Conservation (phyloP, 2,329 filamentous ascomycete genomes). For the Penicillium sp. region DNA sequence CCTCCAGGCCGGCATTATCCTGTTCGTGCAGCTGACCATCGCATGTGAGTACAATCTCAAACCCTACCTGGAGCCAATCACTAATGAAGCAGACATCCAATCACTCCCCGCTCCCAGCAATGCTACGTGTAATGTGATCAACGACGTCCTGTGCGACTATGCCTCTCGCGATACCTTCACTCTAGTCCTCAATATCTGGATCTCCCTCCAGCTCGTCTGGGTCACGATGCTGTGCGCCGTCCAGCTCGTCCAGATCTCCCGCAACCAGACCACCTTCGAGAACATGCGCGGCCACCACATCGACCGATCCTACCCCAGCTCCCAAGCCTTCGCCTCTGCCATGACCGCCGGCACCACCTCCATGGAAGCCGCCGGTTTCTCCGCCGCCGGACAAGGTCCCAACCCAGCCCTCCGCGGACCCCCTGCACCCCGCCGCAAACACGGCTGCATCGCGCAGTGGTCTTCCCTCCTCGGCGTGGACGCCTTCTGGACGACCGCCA, state of each 20-base stretch:
- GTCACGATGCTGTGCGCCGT: constrained; percentile 96
- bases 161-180: constrained; percentile 83
- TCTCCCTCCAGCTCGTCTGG: constrained; percentile 84
- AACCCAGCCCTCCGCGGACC: constrained; percentile 55
- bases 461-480: constrained; percentile 85
- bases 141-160: constrained; percentile 72
- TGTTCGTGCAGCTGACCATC: constrained; percentile 72
- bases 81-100: constrained; percentile 60
- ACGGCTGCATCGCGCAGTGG: constrained; percentile 76
- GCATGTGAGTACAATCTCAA: constrained; percentile 59
- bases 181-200: constrained; percentile 77
- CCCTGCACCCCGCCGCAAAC: constrained; percentile 52
- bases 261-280: constrained; percentile 94
- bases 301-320: constrained; percentile 53
- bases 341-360: constrained; percentile 71
- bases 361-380: constrained; percentile 69
- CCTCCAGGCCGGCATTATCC: constrained; percentile 72
- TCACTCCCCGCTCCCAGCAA: constrained; percentile 54
- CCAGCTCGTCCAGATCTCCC: constrained; percentile 87
- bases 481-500: constrained; percentile 87
- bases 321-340: constrained; percentile 63
- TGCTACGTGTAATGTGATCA: constrained; percentile 70
- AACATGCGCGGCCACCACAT: constrained; percentile 84
- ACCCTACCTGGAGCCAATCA: not conserved
- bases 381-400: constrained; percentile 65